phyloP scores from a whole-genome alignment of 352 stramenopile genomes.

The Pythium chondricola region DNA sequence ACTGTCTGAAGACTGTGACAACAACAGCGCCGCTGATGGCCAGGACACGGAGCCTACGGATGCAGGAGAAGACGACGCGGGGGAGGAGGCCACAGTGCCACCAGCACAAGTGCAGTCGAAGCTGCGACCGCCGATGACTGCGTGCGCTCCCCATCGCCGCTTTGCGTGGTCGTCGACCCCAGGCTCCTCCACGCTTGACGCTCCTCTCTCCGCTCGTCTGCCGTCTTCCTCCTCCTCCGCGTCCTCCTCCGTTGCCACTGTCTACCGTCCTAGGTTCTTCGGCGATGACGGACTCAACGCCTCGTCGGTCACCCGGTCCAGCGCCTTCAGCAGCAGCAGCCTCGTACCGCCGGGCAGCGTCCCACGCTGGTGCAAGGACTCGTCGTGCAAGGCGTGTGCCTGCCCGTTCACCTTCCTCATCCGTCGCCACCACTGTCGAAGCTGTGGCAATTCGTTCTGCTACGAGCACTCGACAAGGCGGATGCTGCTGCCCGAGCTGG shows the following conservation, averaged over 20 bases:
- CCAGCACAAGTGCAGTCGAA: not conserved
- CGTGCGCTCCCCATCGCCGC: conserved; percentile 3
- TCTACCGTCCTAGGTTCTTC: conserved; percentile 9
- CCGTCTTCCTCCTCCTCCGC: not conserved
- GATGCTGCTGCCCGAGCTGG: conserved; percentile 53
- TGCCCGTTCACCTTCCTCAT: conserved; percentile 66
- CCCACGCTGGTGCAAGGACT: conserved; percentile 66
- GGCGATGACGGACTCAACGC: conserved; percentile 3
- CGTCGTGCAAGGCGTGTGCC: conserved; percentile 57
- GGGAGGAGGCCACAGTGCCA: not conserved
- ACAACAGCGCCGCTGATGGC: conserved; percentile 15
- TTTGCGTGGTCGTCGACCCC: conserved; percentile 7
- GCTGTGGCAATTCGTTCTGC: conserved; percentile 81
- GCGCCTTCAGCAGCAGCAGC: conserved; percentile 3
- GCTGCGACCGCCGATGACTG: conserved; percentile 9
- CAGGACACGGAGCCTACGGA: not conserved
- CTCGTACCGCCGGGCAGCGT: conserved; percentile 18
- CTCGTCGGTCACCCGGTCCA: conserved; percentile 3
- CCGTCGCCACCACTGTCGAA: conserved; percentile 78
- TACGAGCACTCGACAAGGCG: conserved; percentile 78
- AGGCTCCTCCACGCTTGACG: not conserved
- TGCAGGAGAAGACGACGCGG: not conserved
- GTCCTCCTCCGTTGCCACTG: not conserved
- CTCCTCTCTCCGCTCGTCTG: conserved; percentile 16
- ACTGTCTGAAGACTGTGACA: conserved; percentile 20